Base-by-base conservation (phyloP, 1,139 yeast species). In the Magnusiomyces fungicola region DNA sequence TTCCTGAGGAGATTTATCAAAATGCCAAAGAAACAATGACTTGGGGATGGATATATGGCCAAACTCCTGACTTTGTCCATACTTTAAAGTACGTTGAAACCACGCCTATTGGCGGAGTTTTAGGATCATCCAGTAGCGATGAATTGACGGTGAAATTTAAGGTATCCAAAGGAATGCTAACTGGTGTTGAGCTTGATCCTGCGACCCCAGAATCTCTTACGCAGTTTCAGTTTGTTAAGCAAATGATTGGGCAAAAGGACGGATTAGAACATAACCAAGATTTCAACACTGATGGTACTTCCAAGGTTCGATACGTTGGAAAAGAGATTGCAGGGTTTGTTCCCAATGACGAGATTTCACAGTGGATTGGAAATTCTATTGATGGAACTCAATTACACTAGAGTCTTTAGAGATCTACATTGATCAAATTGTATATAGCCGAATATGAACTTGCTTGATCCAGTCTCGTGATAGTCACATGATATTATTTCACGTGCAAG, bases 41-140 rank as follows among this genome's bases (percentile, higher is more conserved):
- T 12, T 84, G 94, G 92, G 69, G 73, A 0, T 87, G 95, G 94
- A 73, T 69, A 36, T 85, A 66, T 62, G 95, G 89, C 0, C 73
- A 75, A 37, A 81, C 95, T 0, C 95, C 95, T 0, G 70, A 67
- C 52, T 84, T 84, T 61, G 68, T 70, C 16, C 83, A 81, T 58
- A 59, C 61, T 3, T 60, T 80, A 33, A 55, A 43, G 19, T 39
- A 40, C 30, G 21, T 36, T 2, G 50, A 54, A 1, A 65, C 70
- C 21, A 24, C 16, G 12, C 43, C 43, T 18, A 34, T 42, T 22
- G 34, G 41, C 14, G 36, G 33, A 10, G 43, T 30, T 2, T 25
- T 39, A 10, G 32, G 22, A 4, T 10, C 3, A 14, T 24, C 21
- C n/a, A 6, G 19, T 5, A 21, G 12, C 3, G 23, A 29, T n/a